Evolutionary conservation across 139 green algal species (phyloP).

Genomic region (Medakamo hakoo): DNA sequence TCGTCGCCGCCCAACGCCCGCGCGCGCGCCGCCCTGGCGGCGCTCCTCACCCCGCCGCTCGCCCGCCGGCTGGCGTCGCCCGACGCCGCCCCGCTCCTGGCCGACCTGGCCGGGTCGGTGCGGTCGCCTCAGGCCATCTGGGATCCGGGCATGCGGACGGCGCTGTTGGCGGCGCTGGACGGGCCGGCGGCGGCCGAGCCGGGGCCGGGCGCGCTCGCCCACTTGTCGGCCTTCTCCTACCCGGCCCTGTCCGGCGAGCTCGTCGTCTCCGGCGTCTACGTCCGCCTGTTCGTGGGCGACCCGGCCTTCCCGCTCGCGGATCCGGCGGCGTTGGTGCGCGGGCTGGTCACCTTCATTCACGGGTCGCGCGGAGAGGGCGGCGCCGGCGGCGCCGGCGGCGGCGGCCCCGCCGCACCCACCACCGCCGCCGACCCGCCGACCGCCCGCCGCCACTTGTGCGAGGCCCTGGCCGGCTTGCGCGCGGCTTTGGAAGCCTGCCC

Average conservation of each 20-base stretch:
- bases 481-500: conserved; percentile 41
- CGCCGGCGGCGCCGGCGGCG: neutral
- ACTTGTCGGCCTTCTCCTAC: conserved; percentile 11
- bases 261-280: conserved; percentile 69
- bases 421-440: neutral
- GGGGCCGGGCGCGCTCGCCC: neutral
- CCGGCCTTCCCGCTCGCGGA: conserved; percentile 38
- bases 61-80: conserved; percentile 31
- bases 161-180: conserved; percentile 47
- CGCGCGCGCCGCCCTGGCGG: conserved; percentile 28
- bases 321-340: conserved; percentile 53
- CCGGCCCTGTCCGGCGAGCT: conserved; percentile 42
- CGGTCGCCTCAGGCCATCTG: conserved; percentile 71
- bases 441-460: conserved; percentile 16
- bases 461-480: conserved; percentile 25
- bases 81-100: conserved; percentile 48
- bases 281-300: conserved; percentile 66
- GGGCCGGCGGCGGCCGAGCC: conserved; percentile 9
- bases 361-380: neutral
- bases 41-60: conserved; percentile 67
- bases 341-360: conserved; percentile 31
- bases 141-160: conserved; percentile 61
- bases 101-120: conserved; percentile 33
- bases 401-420: neutral
- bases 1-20: conserved; percentile 5